Base-by-base conservation (phyloP, 73 alveolate genomes). In the Urostyla sp. region DNA sequence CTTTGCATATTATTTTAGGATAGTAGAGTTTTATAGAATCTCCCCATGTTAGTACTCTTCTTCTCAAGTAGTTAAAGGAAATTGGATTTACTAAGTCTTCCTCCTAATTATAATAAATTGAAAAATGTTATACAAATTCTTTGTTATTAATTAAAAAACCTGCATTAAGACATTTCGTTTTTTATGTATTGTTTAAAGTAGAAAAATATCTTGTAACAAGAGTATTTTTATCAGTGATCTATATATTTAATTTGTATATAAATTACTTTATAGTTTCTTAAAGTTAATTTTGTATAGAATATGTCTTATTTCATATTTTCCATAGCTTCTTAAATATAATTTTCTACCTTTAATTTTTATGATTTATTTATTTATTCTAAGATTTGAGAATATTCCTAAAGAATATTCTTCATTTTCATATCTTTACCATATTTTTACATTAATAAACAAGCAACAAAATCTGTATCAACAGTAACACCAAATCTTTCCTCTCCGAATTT, bases 141-240 rank as follows among this genome's bases (percentile, higher is more conserved):
- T 89, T 90, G 10, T 87, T 44, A 69, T 89, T 90, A 78, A 85
- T 84, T 3, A 89, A 82, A 84, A 84, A 89, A 10, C 95, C 95
- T 63, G 87, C 84, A 75, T 90, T 84, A 38, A 89, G 74, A 67
- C 84, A 84, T 28, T 77, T 89, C 49, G 87, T 89, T 66, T 89
- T 83, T 46, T 85, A 83, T 32, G 81, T 92, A 84, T 89, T 89
- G 54, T 60, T 46, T 58, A 84, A 83, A 21, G 84, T 74, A 0
- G 88, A 82, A 77, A 84, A 55, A 67, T 84, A 89, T 75, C 84
- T 83, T 44, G 89, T 89, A 40, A 84, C 95, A 20, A 89, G 72
- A 46, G 88, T 67, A 46, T 79, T 78, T 46, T 86, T 76, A 57
- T 83, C 88, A 31, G 79, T 63, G 11, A 63, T 20, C 60, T 59